These are phyloP conservation scores for Blastomyces emzantsi DNA, from an alignment of 2,329 filamentous ascomycete genomes.

Conservation along the genomic window DNA sequence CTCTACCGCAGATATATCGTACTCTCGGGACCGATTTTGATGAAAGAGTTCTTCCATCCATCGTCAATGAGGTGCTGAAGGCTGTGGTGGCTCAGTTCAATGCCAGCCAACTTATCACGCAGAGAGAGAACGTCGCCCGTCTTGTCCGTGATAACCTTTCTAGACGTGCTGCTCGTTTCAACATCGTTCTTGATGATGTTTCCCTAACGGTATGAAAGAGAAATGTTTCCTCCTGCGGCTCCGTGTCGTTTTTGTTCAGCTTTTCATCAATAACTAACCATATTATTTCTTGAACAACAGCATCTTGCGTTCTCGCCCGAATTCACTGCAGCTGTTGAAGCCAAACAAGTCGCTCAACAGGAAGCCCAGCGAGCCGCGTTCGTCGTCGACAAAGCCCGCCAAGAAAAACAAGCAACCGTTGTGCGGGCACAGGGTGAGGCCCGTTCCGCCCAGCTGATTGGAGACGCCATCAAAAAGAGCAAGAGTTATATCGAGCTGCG, in stretches of 20 bases:
- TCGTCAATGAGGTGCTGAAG: conserved; percentile 98
- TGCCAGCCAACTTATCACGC: conserved; percentile 93
- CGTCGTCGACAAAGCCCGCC: conserved; percentile 94
- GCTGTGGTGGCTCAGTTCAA: conserved; percentile 99
- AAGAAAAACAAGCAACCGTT: conserved; percentile 99
- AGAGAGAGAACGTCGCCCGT: conserved; percentile 91
- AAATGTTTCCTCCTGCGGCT: background rate
- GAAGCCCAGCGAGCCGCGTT: conserved; percentile 96
- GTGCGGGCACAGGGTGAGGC: conserved; percentile 99
- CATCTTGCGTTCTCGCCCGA: conserved; percentile 61
- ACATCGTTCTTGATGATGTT: conserved; percentile 95
- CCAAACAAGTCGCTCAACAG: conserved; percentile 67
- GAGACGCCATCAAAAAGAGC: conserved; percentile 99
- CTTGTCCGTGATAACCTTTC: conserved; percentile 91
- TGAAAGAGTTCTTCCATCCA: conserved; percentile 90
- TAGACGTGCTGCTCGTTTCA: conserved; percentile 85
- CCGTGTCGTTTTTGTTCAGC: background rate
- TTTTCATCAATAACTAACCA: conserved; percentile 14
- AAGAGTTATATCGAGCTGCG: conserved; percentile 93
- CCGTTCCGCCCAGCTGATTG: conserved; percentile 92
- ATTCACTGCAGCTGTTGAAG: conserved; percentile 60
- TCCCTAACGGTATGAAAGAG: conserved; percentile 68
- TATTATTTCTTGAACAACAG: conserved; percentile 26
- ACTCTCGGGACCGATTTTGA: conserved; percentile 95
- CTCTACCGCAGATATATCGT: conserved; percentile 92